Evolutionary conservation across 352 stramenopile genomes (phyloP).

Genomic region (Blastocystis sp.): DNA sequence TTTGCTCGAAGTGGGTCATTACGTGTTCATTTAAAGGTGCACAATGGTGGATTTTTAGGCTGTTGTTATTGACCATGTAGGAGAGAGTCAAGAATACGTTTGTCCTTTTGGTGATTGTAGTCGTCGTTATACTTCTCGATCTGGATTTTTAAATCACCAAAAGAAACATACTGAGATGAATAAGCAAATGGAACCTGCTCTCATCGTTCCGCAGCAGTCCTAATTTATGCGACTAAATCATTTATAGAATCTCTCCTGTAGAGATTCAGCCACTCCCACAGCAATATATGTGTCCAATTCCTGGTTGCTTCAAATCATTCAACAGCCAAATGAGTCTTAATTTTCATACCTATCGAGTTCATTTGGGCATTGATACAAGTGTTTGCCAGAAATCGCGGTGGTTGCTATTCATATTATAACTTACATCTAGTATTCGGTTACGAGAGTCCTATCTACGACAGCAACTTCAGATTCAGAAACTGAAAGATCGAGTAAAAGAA

Average conservation of each 20-base stretch:
- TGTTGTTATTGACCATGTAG: not conserved
- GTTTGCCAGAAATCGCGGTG: constrained; percentile 48
- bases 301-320: constrained; percentile 57
- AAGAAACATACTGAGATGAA: constrained; percentile 51
- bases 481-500: constrained; percentile 52
- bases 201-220: not conserved
- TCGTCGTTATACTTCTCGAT: constrained; percentile 33
- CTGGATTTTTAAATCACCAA: constrained; percentile 50
- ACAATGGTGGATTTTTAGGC: not conserved
- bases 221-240: not conserved
- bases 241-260: not conserved
- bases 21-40: constrained; percentile 42
- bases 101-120: constrained; percentile 36
- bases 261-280: not conserved
- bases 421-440: constrained; percentile 31
- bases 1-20: constrained; percentile 48
- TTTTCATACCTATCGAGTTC: constrained; percentile 56
- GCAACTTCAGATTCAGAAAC: constrained; percentile 52
- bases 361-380: constrained; percentile 55
- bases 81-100: constrained; percentile 33
- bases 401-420: not conserved
- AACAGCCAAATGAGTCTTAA: constrained; percentile 48
- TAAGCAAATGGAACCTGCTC: not conserved
- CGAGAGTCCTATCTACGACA: constrained; percentile 46
- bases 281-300: constrained; percentile 48